Evolutionary conservation across 2,329 filamentous ascomycete genomes (phyloP).

Genomic region (Lithohypha guttulata): DNA sequence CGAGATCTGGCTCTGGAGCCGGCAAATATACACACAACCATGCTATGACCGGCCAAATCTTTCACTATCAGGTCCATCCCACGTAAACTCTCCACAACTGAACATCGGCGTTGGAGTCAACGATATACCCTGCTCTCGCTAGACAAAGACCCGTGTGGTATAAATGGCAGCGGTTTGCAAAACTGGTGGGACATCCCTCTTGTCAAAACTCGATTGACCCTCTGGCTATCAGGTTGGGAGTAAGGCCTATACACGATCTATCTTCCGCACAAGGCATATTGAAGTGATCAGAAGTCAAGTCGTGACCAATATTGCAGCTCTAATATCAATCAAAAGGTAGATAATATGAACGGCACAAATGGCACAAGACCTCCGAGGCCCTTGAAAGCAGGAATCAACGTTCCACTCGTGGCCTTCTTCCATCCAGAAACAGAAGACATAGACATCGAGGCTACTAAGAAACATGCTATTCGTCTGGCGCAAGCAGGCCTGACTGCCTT

Average conservation of each 20-base stretch:
- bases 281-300: too few relatives aligned
- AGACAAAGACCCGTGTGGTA: background rate
- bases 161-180: background rate
- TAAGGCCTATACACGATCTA: too few relatives aligned
- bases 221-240: too few relatives aligned
- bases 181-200: background rate
- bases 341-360: constrained; percentile 5
- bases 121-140: background rate
- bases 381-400: constrained; percentile 48
- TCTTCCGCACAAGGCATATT: too few relatives aligned
- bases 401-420: constrained; percentile 67
- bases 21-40: too few relatives aligned
- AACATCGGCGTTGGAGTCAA: constrained; percentile 2
- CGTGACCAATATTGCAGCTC: too few relatives aligned
- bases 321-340: too few relatives aligned
- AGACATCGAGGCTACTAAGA: constrained; percentile 50
- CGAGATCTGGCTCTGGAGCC: too few relatives aligned
- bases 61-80: background rate
- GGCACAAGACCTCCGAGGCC: constrained; percentile 13
- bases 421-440: constrained; percentile 52
- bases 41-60: too few relatives aligned
- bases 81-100: constrained; percentile 6
- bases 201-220: too few relatives aligned
- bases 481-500: constrained; percentile 61
- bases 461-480: constrained; percentile 57